These are phyloP conservation scores for Linderina pennispora DNA, from an alignment of 192 early-diverging fungal species.

Conservation along the genomic window DNA sequence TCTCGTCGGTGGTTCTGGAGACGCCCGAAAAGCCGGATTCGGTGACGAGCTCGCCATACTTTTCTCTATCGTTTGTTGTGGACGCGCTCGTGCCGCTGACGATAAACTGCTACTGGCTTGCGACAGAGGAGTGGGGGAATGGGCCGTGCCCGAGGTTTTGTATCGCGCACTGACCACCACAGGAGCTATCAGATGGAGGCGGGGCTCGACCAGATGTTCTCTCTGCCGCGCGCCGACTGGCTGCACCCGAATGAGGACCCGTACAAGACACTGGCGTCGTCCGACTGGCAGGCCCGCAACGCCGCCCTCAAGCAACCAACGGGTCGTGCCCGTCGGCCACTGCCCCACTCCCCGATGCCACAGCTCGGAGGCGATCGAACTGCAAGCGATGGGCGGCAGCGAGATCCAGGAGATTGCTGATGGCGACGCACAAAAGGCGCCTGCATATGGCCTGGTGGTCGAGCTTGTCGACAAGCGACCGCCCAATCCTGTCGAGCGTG, in stretches of 20 bases:
- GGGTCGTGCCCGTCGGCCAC: no score
- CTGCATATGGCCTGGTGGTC: slow-evolving; percentile 33
- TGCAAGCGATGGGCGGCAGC: no score
- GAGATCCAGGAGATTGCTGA: no score
- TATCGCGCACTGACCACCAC: slow-evolving; percentile 21
- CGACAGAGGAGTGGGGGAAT: slow-evolving; percentile 29
- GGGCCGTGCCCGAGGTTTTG: slow-evolving; percentile 19
- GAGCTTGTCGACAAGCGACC: slow-evolving; percentile 25
- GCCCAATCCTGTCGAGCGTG: no score
- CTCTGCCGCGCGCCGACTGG: slow-evolving; percentile 33
- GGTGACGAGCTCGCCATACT: slow-evolving; percentile 24
- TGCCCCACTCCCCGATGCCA: no score
- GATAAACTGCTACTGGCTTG: slow-evolving; percentile 35
- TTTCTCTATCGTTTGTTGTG: slow-evolving; percentile 28
- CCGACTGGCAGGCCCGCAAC: slow-evolving; percentile 40
- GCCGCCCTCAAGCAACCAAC: no score
- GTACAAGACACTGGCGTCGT: slow-evolving; percentile 27
- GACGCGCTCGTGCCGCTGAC: slow-evolving; percentile 32
- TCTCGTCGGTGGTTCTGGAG: slow-evolving; percentile 30
- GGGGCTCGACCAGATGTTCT: slow-evolving; percentile 24
- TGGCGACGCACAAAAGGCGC: slow-evolving; percentile 23
- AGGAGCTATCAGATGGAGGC: slow-evolving; percentile 21
- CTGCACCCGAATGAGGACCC: slow-evolving; percentile 32
- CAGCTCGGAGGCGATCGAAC: no score
- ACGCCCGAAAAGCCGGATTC: slow-evolving; percentile 6